phyloP scores from a whole-genome alignment of 331 rosid genomes.

The Malus hybrid region DNA sequence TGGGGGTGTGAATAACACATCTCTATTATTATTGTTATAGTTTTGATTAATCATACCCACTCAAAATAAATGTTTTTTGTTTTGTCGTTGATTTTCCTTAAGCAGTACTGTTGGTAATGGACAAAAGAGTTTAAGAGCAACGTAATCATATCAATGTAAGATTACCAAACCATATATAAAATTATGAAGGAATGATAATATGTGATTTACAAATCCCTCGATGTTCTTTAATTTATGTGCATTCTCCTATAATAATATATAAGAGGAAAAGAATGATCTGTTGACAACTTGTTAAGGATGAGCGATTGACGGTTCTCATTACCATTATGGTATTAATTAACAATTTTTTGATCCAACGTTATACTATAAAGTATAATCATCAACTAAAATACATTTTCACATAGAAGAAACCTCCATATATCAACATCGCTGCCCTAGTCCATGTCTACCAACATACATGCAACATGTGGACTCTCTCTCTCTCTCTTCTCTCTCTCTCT shows the following conservation, averaged over 20 bases:
- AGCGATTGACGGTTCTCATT: constrained; percentile 2
- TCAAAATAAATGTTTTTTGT: not conserved
- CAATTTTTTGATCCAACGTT: not conserved
- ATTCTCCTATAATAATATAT: not conserved
- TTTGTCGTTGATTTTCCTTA: not conserved
- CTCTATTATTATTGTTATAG: too few species aligned
- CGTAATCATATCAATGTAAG: constrained; percentile 15
- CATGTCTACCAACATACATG: constrained; percentile 5
- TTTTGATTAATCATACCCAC: too few species aligned
- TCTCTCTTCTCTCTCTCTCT: not conserved
- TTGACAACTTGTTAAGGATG: constrained; percentile 19
- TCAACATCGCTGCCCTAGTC: constrained; percentile 10
- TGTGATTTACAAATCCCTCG: constrained; percentile 11
- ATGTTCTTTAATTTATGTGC: constrained; percentile 4
- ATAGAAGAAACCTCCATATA: constrained; percentile 16
- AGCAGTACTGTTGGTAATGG: constrained; percentile 9
- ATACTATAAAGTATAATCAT: not conserved
- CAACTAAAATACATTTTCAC: constrained; percentile 3
- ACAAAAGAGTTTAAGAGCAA: constrained; percentile 10
- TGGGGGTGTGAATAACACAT: too few species aligned
- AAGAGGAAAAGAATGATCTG: constrained; percentile 4
- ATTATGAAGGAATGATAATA: constrained; percentile 26
- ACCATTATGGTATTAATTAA: constrained; percentile 5
- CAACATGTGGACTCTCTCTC: not conserved
- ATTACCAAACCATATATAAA: constrained; percentile 11